Evolutionary conservation across 495 filamentous ascomycete species (phyloP).

Genomic region (Lineolata rhizophorae): DNA sequence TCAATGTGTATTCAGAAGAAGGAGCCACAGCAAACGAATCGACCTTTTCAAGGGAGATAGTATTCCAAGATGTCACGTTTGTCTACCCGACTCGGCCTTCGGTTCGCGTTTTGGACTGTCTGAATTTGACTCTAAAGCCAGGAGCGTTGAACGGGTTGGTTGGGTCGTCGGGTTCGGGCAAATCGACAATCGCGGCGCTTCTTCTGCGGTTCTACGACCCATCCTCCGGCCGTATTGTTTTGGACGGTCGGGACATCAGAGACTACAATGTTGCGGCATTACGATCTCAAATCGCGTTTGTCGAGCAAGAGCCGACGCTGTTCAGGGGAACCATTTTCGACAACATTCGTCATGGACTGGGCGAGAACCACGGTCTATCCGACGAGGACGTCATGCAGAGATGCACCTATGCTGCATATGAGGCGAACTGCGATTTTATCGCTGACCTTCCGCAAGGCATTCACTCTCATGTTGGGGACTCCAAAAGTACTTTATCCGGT

Average conservation of each 20-base stretch:
- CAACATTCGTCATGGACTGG: conserved; percentile 9
- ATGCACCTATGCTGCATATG: conserved; percentile 2
- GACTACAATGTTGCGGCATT: conserved; percentile 1
- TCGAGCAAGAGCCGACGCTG: conserved; percentile 6
- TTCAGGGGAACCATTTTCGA: conserved; percentile 9
- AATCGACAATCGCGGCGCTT: conserved; percentile 6
- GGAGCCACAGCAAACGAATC: neutral
- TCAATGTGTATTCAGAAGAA: conserved; percentile 17
- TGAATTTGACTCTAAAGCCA: conserved; percentile 5
- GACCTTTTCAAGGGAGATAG: conserved; percentile 3
- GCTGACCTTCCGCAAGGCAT: conserved; percentile 5
- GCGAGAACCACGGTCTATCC: neutral
- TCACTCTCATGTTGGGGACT: conserved; percentile 3
- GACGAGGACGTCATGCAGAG: conserved; percentile 4
- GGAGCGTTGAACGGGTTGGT: conserved; percentile 11
- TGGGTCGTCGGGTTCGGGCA: conserved; percentile 8
- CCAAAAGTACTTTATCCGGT: conserved; percentile 4
- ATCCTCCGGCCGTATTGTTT: conserved; percentile 1
- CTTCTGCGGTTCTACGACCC: conserved; percentile 8
- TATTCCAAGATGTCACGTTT: conserved; percentile 11
- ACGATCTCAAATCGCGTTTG: conserved; percentile 3
- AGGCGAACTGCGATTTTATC: conserved; percentile 8
- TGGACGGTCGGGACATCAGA: conserved; percentile 2
- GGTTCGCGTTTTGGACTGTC: conserved; percentile 4
- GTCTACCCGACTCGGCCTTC: conserved; percentile 11